A percentile compares a stretch with the other conserved stretches of the same genome.
These are phyloP conservation scores for Albatrellus sp. DNA, from an alignment of 1,284 basidiomycete species.

Conservation along the genomic window DNA sequence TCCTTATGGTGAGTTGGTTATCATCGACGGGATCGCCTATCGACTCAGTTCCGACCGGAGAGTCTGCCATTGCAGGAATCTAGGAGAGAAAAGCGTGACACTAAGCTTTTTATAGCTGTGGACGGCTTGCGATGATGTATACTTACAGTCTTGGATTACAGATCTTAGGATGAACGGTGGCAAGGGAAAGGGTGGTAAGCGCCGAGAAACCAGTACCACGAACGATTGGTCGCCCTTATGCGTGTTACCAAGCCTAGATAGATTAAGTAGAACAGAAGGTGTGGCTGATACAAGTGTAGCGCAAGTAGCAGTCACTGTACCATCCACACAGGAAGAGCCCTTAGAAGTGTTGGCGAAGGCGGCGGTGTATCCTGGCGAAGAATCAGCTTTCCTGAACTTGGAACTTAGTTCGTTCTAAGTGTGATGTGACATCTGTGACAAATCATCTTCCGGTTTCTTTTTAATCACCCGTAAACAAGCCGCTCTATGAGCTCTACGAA, in stretches of 20 bases:
- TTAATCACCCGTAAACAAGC: neutral
- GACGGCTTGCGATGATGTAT: too few relatives aligned
- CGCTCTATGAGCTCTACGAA: neutral
- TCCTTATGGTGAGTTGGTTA: slow-evolving; percentile 48
- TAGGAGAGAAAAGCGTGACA: neutral
- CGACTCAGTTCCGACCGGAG: slow-evolving; percentile 31
- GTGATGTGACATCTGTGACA: slow-evolving; percentile 13
- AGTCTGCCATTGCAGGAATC: slow-evolving; percentile 17
- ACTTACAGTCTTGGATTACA: neutral
- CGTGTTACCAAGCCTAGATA: neutral
- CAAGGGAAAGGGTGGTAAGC: neutral
- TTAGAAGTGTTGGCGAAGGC: slow-evolving; percentile 3
- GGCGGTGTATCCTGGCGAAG: slow-evolving; percentile 8
- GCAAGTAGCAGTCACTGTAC: slow-evolving; percentile 1
- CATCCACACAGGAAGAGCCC: neutral
- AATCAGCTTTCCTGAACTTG: slow-evolving; percentile 12
- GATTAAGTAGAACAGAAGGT: neutral
- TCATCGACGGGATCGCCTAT: slow-evolving; percentile 38
- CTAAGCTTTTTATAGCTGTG: neutral
- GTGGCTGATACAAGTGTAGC: neutral
- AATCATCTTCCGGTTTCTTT: slow-evolving; percentile 4
- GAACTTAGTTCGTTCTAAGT: slow-evolving; percentile 15
- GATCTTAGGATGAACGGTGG: neutral
- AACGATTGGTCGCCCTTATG: neutral
- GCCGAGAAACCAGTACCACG: neutral